These are phyloP conservation scores for Metarhizium anisopliae DNA, from an alignment of 2,329 filamentous ascomycete species.

Conservation along the genomic window DNA sequence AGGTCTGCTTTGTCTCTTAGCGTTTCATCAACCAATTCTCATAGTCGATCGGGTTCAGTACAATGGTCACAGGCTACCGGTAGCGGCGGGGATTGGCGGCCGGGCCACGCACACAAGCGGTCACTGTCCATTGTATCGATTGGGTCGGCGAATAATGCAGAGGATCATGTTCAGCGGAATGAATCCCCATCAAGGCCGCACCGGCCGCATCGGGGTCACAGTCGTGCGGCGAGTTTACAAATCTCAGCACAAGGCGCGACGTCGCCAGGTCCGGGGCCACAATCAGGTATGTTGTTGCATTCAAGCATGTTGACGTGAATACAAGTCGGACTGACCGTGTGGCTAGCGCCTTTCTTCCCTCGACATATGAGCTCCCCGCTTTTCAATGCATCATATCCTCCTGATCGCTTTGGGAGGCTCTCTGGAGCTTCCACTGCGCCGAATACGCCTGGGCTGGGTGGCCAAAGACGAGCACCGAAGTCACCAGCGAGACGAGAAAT, in stretches of 20 bases:
- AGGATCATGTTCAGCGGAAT: slow-evolving; percentile 35
- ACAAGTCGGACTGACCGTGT: slow-evolving; percentile 1
- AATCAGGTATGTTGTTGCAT: slow-evolving; percentile 25
- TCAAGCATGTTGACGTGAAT: neutral
- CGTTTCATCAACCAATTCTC: slow-evolving; percentile 35
- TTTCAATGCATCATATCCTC: slow-evolving; percentile 46
- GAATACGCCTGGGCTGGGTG: slow-evolving; percentile 31
- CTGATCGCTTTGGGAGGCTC: slow-evolving; percentile 34
- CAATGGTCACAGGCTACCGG: slow-evolving; percentile 34
- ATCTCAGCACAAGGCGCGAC: slow-evolving; percentile 34
- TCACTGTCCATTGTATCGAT: slow-evolving; percentile 79
- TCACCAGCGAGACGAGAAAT: slow-evolving; percentile 19
- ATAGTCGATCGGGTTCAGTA: slow-evolving; percentile 36
- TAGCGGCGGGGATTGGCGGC: slow-evolving; percentile 19
- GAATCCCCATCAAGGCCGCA: slow-evolving; percentile 33
- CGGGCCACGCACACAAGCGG: slow-evolving; percentile 57
- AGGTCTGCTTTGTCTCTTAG: slow-evolving; percentile 56
- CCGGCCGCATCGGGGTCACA: slow-evolving; percentile 56
- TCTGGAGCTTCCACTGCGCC: slow-evolving; percentile 34
- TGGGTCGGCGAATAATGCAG: slow-evolving; percentile 44
- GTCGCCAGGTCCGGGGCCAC: slow-evolving; percentile 36
- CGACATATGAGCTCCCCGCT: slow-evolving; percentile 41
- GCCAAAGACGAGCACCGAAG: slow-evolving; percentile 29
- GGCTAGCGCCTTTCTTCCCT: slow-evolving; percentile 26
- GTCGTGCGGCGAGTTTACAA: slow-evolving; percentile 73